phyloP scores from a whole-genome alignment of 2,329 filamentous ascomycete species.

The Colletotrichum plurivorum region DNA sequence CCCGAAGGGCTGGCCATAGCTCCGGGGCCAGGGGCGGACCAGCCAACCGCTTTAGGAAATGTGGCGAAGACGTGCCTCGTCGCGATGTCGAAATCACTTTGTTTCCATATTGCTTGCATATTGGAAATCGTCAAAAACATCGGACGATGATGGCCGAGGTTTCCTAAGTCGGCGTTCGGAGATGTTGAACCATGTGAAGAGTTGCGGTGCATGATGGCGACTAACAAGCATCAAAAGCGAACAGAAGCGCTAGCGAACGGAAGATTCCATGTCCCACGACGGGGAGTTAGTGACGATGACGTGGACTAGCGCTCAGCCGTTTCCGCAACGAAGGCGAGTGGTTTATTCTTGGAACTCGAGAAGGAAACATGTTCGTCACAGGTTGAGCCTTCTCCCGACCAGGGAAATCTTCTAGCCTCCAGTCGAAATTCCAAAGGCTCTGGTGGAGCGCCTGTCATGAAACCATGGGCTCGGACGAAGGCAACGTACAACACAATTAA shows the following conservation, averaged over 20 bases:
- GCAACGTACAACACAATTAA: slow-evolving; percentile 35
- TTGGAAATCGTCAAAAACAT: slow-evolving; percentile 3
- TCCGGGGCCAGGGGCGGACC: slow-evolving; percentile 20
- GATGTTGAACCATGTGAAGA: slow-evolving; percentile 1
- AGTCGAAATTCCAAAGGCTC: slow-evolving; percentile 7
- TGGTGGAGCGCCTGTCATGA: slow-evolving; percentile 24
- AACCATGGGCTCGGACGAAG: slow-evolving; percentile 29
- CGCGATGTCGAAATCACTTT: neutral
- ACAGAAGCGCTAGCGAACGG: neutral
- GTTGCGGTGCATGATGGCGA: slow-evolving; percentile 8
- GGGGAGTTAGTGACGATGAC: slow-evolving; percentile 13
- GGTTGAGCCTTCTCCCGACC: neutral
- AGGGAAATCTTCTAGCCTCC: neutral
- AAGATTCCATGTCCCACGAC: slow-evolving; percentile 13
- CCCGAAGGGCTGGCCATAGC: slow-evolving; percentile 25
- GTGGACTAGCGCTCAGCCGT: slow-evolving; percentile 13
- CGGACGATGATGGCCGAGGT: slow-evolving; percentile 20
- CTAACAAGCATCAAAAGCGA: neutral
- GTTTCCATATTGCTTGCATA: slow-evolving; percentile 25
- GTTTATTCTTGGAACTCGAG: slow-evolving; percentile 25
- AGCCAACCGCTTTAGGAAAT: slow-evolving; percentile 17
- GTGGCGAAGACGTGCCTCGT: slow-evolving; percentile 14
- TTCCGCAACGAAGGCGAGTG: neutral
- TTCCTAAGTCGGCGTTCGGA: slow-evolving; percentile 14
- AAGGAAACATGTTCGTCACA: slow-evolving; percentile 25